These are phyloP conservation scores for Volvox carteri DNA, from an alignment of 163 green algal species.

Conservation along the genomic window DNA sequence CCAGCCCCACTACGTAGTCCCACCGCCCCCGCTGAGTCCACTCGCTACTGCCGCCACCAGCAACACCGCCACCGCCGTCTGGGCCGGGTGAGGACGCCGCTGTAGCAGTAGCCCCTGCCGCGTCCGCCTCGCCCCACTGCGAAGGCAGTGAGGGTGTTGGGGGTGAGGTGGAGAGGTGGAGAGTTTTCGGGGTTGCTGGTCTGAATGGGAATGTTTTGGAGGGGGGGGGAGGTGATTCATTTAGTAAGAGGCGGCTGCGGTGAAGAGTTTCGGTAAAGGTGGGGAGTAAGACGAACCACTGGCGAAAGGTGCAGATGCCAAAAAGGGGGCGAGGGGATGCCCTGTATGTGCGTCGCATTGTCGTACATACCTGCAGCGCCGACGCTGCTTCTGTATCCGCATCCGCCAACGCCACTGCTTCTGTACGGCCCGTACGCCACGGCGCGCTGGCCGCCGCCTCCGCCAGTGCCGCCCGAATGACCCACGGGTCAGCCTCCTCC, in stretches of 20 bases:
- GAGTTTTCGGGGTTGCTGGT: too few species aligned
- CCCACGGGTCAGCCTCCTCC: constrained; percentile 62
- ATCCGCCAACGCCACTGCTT: constrained; percentile 18
- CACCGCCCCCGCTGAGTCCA: constrained; percentile 59
- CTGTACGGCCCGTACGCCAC: constrained; percentile 37
- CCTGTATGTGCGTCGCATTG: too few species aligned
- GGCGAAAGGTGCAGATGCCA: too few species aligned
- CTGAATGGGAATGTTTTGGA: too few species aligned
- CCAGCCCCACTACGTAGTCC: constrained; percentile 71
- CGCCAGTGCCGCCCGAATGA: constrained; percentile 58
- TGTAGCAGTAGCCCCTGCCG: not conserved
- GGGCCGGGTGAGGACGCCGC: not conserved
- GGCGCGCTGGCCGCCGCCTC: constrained; percentile 61
- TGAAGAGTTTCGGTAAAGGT: too few species aligned
- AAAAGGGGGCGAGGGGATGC: too few species aligned
- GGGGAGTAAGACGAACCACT: too few species aligned
- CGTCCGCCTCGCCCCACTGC: constrained; percentile 5
- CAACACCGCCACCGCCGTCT: not conserved
- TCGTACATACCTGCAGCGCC: constrained; percentile 22
- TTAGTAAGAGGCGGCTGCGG: too few species aligned
- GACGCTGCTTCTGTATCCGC: constrained; percentile 27
- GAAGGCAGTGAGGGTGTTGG: too few species aligned
- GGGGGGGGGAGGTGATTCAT: too few species aligned
- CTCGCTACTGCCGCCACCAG: not conserved
- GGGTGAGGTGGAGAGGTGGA: too few species aligned